These are phyloP conservation scores for Vararia minispora DNA, from an alignment of 768 basidiomycete genomes.

Conservation along the genomic window DNA sequence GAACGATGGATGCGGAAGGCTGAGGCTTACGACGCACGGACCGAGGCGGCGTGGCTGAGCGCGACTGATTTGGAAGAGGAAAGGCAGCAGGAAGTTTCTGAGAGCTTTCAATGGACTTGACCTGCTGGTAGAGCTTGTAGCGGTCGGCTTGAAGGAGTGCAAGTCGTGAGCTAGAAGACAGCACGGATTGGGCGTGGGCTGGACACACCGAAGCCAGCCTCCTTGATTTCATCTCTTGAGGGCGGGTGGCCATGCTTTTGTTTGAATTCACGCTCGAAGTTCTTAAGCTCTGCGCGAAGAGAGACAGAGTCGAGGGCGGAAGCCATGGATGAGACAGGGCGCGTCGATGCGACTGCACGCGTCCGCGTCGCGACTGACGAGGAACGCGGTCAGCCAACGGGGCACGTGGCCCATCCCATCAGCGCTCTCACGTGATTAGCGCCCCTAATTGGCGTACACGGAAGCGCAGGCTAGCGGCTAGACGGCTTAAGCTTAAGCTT, in stretches of 20 bases:
- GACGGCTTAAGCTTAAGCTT: no score
- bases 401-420: conserved; percentile 6
- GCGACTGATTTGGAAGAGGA: conserved; percentile 25
- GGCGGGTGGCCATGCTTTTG: conserved; percentile 44
- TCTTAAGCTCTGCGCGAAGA: conserved; percentile 61
- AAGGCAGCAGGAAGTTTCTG: conserved; percentile 1
- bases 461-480: no score
- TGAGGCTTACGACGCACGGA: conserved; percentile 18
- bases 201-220: conserved; percentile 49
- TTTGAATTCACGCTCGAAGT: conserved; percentile 66
- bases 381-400: not conserved
- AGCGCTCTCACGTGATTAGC: no score
- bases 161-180: conserved; percentile 11
- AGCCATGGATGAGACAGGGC: conserved; percentile 19
- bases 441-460: no score
- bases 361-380: not conserved
- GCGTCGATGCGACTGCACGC: conserved; percentile 8
- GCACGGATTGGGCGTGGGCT: conserved; percentile 5
- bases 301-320: conserved; percentile 30
- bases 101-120: no score
- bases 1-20: conserved; percentile 27
- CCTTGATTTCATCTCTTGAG: conserved; percentile 60
- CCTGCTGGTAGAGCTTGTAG: conserved; percentile 74
- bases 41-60: conserved; percentile 25
- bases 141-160: conserved; percentile 44